phyloP scores from a whole-genome alignment of 768 basidiomycete genomes.

The Fistulinella prunicolor region DNA sequence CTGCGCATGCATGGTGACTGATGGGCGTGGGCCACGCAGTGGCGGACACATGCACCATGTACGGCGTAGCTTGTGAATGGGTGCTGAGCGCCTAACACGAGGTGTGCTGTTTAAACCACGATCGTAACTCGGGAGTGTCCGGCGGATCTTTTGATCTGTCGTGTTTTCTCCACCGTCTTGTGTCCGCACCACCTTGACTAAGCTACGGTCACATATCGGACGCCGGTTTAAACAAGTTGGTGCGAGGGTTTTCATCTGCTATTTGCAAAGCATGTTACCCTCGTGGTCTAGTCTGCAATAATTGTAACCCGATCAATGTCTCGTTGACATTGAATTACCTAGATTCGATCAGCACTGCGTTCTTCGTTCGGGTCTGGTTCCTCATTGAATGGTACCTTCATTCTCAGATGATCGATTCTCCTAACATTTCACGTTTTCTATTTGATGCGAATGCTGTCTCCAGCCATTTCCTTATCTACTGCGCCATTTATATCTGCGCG shows the following conservation, averaged over 20 bases:
- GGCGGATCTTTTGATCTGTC: slow-evolving; percentile 21
- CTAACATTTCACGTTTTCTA: slow-evolving; percentile 1
- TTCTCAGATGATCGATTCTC: slow-evolving; percentile 7
- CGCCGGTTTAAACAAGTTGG: slow-evolving; percentile 8
- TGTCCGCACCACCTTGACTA: slow-evolving; percentile 16
- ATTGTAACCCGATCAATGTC: slow-evolving; percentile 10
- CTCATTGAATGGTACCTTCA: slow-evolving; percentile 11
- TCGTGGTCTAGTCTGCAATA: slow-evolving; percentile 14
- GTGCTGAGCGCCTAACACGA: slow-evolving; percentile 18
- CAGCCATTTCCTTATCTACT: background rate
- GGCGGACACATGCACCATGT: slow-evolving; percentile 21
- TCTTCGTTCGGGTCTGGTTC: slow-evolving; percentile 9
- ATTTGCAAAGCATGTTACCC: slow-evolving; percentile 16
- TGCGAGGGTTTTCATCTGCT: slow-evolving; percentile 16
- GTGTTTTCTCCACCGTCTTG: slow-evolving; percentile 14
- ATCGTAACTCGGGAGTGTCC: slow-evolving; percentile 23
- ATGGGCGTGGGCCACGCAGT: slow-evolving; percentile 25
- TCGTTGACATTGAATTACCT: slow-evolving; percentile 7
- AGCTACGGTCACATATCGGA: slow-evolving; percentile 13
- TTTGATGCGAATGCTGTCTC: slow-evolving; percentile 5
- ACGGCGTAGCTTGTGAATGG: slow-evolving; percentile 12
- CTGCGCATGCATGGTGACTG: slow-evolving; percentile 29
- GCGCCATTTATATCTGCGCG: slow-evolving; percentile 7
- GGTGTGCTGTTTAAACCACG: slow-evolving; percentile 15
- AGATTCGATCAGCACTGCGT: slow-evolving; percentile 5